phyloP scores from a whole-genome alignment of 441 rosid genomes.

The Adansonia grandidieri region DNA sequence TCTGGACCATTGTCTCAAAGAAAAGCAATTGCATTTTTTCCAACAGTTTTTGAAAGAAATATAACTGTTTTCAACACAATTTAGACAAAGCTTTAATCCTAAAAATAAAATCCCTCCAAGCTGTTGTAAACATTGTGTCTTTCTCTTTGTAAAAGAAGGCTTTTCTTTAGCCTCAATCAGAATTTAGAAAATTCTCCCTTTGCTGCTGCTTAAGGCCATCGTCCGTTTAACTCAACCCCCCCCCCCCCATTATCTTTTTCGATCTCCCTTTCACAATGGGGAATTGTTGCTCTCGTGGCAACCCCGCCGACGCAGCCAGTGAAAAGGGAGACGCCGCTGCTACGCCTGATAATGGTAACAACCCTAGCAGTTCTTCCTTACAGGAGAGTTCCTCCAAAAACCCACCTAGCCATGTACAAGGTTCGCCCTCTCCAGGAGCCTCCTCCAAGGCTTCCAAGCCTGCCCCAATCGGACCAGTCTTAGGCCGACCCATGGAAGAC shows the following conservation, averaged over 20 bases:
- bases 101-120: no score
- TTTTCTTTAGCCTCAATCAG: no score
- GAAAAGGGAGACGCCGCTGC: conserved; percentile 40
- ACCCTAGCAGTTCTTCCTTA: conserved; percentile 16
- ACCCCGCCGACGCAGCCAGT: conserved; percentile 30
- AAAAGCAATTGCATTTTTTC: not conserved
- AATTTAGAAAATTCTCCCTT: no score
- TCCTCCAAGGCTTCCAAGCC: conserved; percentile 44
- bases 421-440: conserved; percentile 10
- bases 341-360: no score
- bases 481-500: conserved; percentile 94
- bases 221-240: no score
- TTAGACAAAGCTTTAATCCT: not conserved
- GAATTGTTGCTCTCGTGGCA: conserved; percentile 73
- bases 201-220: no score
- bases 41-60: not conserved
- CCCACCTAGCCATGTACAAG: conserved; percentile 37
- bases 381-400: conserved; percentile 31
- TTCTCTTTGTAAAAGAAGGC: no score
- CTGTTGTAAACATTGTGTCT: no score
- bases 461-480: conserved; percentile 63
- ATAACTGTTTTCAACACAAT: conserved; percentile 36
- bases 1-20: conserved; percentile 46
- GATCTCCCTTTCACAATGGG: conserved; percentile 55
- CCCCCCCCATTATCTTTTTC: not conserved